Conservation (phyloP, 176 grass and related monocot genomes). For the Avena sativa region DNA sequence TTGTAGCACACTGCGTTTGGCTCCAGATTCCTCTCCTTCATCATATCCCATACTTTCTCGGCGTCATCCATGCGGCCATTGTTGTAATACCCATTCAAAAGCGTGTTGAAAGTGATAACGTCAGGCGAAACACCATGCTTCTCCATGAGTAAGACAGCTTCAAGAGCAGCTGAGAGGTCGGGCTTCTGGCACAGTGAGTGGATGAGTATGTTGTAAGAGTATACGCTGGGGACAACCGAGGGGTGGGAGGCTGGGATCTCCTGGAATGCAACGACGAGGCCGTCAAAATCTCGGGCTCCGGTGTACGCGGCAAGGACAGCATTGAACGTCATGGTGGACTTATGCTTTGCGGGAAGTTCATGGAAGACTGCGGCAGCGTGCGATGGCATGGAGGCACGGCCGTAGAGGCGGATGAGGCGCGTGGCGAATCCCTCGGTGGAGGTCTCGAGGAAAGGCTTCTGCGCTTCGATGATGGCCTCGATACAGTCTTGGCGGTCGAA, state of each 20-base stretch:
- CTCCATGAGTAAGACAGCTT: conserved; percentile 56
- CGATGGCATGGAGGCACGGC: conserved; percentile 57
- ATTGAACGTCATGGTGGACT: conserved; percentile 48
- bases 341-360: conserved; percentile 40
- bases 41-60: conserved; percentile 53
- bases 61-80: conserved; percentile 32
- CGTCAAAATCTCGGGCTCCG: conserved; percentile 1
- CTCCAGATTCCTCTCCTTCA: conserved; percentile 58
- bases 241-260: conserved; percentile 52
- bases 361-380: conserved; percentile 49
- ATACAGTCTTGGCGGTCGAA: conserved; percentile 46
- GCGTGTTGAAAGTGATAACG: conserved; percentile 51
- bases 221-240: conserved; percentile 35
- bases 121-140: conserved; percentile 41
- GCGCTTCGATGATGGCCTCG: conserved; percentile 60
- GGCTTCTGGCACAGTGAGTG: conserved; percentile 36
- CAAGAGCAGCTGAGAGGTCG: conserved; percentile 54
- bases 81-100: conserved; percentile 58
- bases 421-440: conserved; percentile 46
- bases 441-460: conserved; percentile 64
- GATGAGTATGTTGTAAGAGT: conserved; percentile 74
- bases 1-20: conserved; percentile 55
- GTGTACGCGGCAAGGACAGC: conserved; percentile 46
- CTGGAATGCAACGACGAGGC: conserved; percentile 40
- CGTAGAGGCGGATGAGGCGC: conserved; percentile 67